phyloP scores from a whole-genome alignment of 257 asterid species.

The Solanum medicagineum region DNA sequence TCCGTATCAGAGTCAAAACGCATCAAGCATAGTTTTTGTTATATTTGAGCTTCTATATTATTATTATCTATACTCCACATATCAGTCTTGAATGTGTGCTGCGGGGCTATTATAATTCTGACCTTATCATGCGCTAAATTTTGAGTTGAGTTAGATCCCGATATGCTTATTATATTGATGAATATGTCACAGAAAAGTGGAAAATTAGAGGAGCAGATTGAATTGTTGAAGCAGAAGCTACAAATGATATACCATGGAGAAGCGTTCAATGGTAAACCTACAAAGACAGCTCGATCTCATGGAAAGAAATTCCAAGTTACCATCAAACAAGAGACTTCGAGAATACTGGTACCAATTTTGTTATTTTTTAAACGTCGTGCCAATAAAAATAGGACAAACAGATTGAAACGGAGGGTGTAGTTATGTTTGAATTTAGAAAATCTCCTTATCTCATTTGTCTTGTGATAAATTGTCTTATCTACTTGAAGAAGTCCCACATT shows the following conservation, averaged over 20 bases:
- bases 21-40: too few species aligned
- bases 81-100: neutral
- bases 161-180: neutral
- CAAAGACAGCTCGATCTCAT: constrained; percentile 84
- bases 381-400: too few species aligned
- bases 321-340: constrained; percentile 67
- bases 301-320: constrained; percentile 86
- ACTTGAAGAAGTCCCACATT: too few species aligned
- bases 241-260: constrained; percentile 63
- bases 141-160: too few species aligned
- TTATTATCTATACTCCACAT: neutral
- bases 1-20: too few species aligned
- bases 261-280: constrained; percentile 71
- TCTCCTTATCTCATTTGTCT: too few species aligned
- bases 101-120: too few species aligned
- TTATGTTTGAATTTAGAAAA: too few species aligned
- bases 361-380: too few species aligned
- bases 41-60: neutral
- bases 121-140: too few species aligned
- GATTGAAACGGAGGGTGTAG: too few species aligned
- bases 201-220: constrained; percentile 57
- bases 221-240: constrained; percentile 62
- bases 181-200: constrained; percentile 55
- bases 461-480: too few species aligned
- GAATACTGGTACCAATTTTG: constrained; percentile 40